Evolutionary conservation across 805 yeast species (phyloP), one percentile per base, ranked within the genome.

Genomic region (Saturnispora gosingensis): DNA sequence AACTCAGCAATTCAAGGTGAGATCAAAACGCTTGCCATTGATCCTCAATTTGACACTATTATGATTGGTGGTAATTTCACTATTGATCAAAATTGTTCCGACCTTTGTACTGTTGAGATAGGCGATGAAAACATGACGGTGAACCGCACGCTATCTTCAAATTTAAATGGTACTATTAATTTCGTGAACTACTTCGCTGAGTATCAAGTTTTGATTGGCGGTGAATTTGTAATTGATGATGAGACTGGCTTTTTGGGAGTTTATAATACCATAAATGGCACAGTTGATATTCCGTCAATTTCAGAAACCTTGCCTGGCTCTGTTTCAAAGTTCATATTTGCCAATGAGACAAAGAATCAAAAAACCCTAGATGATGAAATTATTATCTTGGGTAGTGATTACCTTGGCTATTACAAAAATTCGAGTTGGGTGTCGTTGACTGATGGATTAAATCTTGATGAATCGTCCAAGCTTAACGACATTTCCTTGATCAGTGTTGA

Each of bases 11-110:
- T 68, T 8, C 64, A 75, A 2, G 67, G 69, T 3, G 55, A 56
- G 4, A 72, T 81, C 13, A 70, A 71, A 13, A 64, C 78, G 1
- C 64, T 77, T 48, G 64, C 65, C 16, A 56, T 74, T 16, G 68
- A 69, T 34, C 72, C 74, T 32, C 70, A 69, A 24, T 67, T 65
- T 28, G 69, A 72, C 28, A 58, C 71, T 18, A 66, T 88, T 27
- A 71, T 82, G 30, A 86, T 86, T 11, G 96, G 85, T 39, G 97
- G 97, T 24, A 72, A 76, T 43, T 88, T 86, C 62, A 75, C 72
- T 20, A 48, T 55, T 36, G 63, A 71, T 20, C 49, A 51, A 16
- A 53, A 55, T 5, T 89, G 96, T 66, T 64, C 71, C 2, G 75
- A 79, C 1, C 65, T 90, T 36, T 89, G 97, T 63, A 67, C 83